These are phyloP conservation scores for Exophiala phaeomuriformis DNA, from an alignment of 2,329 filamentous ascomycete genomes.

Conservation along the genomic window DNA sequence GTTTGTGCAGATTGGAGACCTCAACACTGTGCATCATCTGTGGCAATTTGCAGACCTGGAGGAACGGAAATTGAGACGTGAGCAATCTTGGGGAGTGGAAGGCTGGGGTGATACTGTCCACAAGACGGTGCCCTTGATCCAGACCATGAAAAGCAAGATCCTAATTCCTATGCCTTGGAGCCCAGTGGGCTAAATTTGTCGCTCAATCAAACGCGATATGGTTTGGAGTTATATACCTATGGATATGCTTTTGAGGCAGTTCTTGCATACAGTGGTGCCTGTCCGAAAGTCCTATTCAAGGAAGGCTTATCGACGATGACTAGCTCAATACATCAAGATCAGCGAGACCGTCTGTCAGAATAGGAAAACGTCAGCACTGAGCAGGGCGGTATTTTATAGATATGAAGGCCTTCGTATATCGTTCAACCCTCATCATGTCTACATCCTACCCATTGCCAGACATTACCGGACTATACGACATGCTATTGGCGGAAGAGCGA, in stretches of 20 bases:
- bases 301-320: too few relatives aligned
- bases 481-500: too few relatives aligned
- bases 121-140: conserved; percentile 95
- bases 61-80: conserved; percentile 79
- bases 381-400: too few relatives aligned
- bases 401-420: too few relatives aligned
- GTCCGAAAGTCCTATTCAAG: too few relatives aligned
- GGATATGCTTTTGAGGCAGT: neutral
- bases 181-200: conserved; percentile 60
- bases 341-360: too few relatives aligned
- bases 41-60: conserved; percentile 98
- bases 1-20: conserved; percentile 96
- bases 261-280: too few relatives aligned
- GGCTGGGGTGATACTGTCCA: conserved; percentile 97
- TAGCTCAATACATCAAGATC: too few relatives aligned
- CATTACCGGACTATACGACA: too few relatives aligned
- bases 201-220: neutral
- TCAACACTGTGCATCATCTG: conserved; percentile 95
- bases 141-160: conserved; percentile 91
- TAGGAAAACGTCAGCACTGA: too few relatives aligned
- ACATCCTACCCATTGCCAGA: too few relatives aligned
- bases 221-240: neutral
- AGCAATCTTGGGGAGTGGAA: conserved; percentile 91
- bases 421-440: too few relatives aligned
- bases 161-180: conserved; percentile 95